Evolutionary conservation across 2,329 filamentous ascomycete species (phyloP), one percentile per base, ranked within the genome.

Genomic region (Epichloe sylvatica): DNA sequence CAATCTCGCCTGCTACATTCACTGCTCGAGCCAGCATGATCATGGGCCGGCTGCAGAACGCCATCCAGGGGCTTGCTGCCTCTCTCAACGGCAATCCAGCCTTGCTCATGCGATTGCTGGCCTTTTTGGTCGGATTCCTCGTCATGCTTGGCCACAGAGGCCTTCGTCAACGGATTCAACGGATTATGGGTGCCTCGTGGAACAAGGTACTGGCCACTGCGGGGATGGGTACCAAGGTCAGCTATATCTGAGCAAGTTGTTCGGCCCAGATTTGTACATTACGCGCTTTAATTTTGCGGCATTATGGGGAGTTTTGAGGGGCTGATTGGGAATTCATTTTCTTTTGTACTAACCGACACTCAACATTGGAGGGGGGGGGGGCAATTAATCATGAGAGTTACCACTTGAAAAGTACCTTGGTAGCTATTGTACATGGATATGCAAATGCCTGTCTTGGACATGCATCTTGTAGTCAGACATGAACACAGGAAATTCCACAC

Each of bases 171-270:
- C 77, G 84, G 55, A 66, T 96, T 36, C 76, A 81, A 62, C 75
- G 81, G 49, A 71, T 89, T 37, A 62, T 94, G 41, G 77, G 76
- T 38, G 72, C 76, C 30, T 81, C 80, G 9, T 94, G 88, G 88
- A 77, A 78, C 49, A 96, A 94, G 69, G 70, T 95, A 39, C 81
- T 78, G 63, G 76, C 81, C 43, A 97, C 92, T 0, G 83, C 91
- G 4, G 90, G 90, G 2, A 97, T 97, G 91, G 92, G 91, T 2
- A 86, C 94, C 55, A 97, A 96, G 71, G 90, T 97, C 60, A 94
- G 86, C 64, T 97, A 97, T 69, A 94, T 98, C 52, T 97, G 33
- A 47, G 68, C 23, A 37, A 35, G 5, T 19, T 37, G 25, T 5
- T 7, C 17, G 7, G 17, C 33, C 23, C 34, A 35, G 17, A 39